A percentile compares a stretch with the other conserved stretches of the same genome.
These are phyloP conservation scores for Leccinum sublutescens DNA, from an alignment of 768 basidiomycete genomes.

Conservation along the genomic window DNA sequence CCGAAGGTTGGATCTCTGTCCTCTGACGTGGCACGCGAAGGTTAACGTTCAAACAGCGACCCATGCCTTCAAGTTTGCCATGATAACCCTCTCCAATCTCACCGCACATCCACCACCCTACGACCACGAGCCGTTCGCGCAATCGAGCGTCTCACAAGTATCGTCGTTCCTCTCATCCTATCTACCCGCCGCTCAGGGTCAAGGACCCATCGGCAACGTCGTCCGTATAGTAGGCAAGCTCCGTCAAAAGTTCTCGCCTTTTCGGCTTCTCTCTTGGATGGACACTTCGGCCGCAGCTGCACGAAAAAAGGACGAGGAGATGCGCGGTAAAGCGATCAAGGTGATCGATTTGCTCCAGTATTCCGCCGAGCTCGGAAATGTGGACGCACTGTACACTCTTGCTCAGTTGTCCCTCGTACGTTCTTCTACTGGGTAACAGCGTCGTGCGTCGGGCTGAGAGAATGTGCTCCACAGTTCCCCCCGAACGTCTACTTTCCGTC, in stretches of 20 bases:
- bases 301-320: constrained; percentile 63
- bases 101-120: constrained; percentile 58
- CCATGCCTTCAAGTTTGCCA: constrained; percentile 74
- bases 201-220: constrained; percentile 70
- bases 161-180: constrained; percentile 61
- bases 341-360: constrained; percentile 78
- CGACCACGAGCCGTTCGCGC: constrained; percentile 47
- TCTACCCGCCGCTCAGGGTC: constrained; percentile 70
- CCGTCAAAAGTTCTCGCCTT: constrained; percentile 55
- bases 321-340: constrained; percentile 71
- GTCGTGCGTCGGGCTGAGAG: neutral
- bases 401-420: constrained; percentile 68
- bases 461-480: constrained; percentile 51
- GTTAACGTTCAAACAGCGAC: constrained; percentile 43
- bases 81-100: constrained; percentile 62
- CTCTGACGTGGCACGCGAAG: neutral
- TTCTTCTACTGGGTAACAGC: constrained; percentile 1
- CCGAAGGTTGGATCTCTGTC: constrained; percentile 45
- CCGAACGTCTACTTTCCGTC: constrained; percentile 64
- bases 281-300: constrained; percentile 42
- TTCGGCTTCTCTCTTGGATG: constrained; percentile 42
- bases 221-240: constrained; percentile 68
- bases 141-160: constrained; percentile 38
- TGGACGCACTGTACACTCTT: constrained; percentile 68
- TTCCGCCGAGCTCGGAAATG: constrained; percentile 75